Conservation (phyloP, 495 filamentous ascomycete species). For the Penicillium riverlandense region DNA sequence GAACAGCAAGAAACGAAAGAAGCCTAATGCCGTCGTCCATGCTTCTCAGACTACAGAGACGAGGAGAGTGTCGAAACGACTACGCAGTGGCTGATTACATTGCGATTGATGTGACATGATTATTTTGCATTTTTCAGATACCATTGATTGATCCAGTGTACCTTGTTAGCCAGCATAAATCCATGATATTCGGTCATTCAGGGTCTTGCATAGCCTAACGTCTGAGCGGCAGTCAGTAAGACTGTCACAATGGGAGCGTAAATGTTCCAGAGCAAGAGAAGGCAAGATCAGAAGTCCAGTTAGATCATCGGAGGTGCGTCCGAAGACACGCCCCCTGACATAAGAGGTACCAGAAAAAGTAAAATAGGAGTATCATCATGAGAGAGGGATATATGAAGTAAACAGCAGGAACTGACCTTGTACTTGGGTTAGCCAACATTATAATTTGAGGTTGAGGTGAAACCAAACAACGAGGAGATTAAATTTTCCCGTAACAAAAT, state of each 20-base stretch:
- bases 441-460: too few relatives aligned
- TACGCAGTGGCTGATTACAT: conserved; percentile 9
- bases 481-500: conserved; percentile 2
- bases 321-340: conserved; percentile 42
- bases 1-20: conserved; percentile 12
- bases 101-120: not conserved
- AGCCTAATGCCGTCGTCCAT: conserved; percentile 14
- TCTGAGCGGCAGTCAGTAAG: conserved; percentile 13
- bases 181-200: not conserved
- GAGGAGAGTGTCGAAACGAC: conserved; percentile 32
- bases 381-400: conserved; percentile 1
- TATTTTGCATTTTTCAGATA: too few relatives aligned
- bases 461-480: too few relatives aligned
- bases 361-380: conserved; percentile 45
- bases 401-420: conserved; percentile 24
- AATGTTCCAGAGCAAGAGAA: conserved; percentile 3
- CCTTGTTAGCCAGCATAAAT: not conserved
- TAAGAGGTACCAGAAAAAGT: conserved; percentile 60
- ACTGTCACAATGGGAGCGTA: conserved; percentile 9
- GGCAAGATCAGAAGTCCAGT: conserved; percentile 50
- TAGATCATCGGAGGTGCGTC: conserved; percentile 50
- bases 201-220: not conserved
- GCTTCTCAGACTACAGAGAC: conserved; percentile 24
- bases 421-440: not conserved
- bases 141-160: too few relatives aligned